phyloP scores from a whole-genome alignment of 164 flowering plant species.

The Nelumbo lutea region DNA sequence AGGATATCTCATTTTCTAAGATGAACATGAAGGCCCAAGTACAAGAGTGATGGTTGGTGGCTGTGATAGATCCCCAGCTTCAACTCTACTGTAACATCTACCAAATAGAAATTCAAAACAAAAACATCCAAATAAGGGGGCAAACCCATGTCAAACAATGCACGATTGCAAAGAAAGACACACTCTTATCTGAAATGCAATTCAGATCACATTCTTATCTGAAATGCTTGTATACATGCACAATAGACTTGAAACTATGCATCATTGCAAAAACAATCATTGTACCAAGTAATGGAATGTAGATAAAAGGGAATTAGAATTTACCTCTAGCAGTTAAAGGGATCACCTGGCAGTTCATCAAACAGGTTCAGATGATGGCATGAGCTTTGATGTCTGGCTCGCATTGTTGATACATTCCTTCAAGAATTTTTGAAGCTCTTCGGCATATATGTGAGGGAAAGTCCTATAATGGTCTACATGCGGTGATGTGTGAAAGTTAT shows the following conservation, averaged over 20 bases:
- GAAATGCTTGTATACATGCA: neutral
- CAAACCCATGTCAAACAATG: neutral
- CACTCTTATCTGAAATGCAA: no score
- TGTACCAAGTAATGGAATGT: neutral
- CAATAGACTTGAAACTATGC: neutral
- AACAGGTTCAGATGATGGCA: neutral
- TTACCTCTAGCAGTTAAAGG: neutral
- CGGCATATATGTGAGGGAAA: constrained; percentile 56
- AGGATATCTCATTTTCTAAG: no score
- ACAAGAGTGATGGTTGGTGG: no score
- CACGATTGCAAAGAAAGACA: neutral
- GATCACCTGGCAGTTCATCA: neutral
- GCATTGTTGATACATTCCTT: constrained; percentile 37
- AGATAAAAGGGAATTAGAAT: neutral
- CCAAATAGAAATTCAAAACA: no score
- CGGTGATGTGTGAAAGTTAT: constrained; percentile 68
- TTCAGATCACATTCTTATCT: no score
- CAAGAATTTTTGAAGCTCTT: constrained; percentile 49
- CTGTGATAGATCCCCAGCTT: no score
- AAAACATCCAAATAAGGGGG: neutral
- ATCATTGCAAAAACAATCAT: neutral
- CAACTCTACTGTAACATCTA: no score
- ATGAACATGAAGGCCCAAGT: no score
- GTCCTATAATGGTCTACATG: constrained; percentile 92
- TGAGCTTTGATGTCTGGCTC: constrained; percentile 12